phyloP scores from a whole-genome alignment of 2,329 filamentous ascomycete species.

The Cordyceps cateniannulata region DNA sequence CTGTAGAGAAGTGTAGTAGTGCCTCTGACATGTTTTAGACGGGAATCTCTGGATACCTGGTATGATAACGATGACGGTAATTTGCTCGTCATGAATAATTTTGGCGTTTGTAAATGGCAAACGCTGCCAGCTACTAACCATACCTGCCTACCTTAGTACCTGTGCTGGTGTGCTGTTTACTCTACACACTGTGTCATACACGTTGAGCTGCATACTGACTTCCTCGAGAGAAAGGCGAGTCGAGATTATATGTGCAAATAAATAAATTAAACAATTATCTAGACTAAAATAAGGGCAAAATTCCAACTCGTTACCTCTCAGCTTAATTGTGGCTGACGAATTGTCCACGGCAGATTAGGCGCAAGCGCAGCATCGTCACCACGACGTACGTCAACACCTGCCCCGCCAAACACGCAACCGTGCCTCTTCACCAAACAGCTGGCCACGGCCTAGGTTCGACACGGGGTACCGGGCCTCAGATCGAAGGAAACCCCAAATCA shows the following conservation, averaged over 20 bases:
- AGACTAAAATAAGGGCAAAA: background rate
- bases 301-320: background rate
- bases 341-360: background rate
- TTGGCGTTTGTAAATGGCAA: background rate
- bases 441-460: background rate
- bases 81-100: background rate
- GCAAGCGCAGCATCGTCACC: background rate
- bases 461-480: background rate
- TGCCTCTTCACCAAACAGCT: background rate
- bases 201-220: too few species aligned
- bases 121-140: background rate
- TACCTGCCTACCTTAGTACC: too few species aligned
- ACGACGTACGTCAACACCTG: background rate
- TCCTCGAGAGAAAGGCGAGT: too few species aligned
- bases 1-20: background rate
- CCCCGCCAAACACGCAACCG: slow-evolving; percentile 7
- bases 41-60: background rate
- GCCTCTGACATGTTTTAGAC: background rate
- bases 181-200: too few species aligned
- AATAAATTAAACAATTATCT: too few species aligned
- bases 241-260: too few species aligned
- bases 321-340: background rate
- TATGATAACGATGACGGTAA: background rate
- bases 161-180: too few species aligned
- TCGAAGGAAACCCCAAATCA: background rate